Percentiles rank a stretch among this genome's conserved stretches.
Evolutionary conservation across 192 early-diverging fungal genomes (phyloP).

Genomic region (Rhizophagus prolifer): DNA sequence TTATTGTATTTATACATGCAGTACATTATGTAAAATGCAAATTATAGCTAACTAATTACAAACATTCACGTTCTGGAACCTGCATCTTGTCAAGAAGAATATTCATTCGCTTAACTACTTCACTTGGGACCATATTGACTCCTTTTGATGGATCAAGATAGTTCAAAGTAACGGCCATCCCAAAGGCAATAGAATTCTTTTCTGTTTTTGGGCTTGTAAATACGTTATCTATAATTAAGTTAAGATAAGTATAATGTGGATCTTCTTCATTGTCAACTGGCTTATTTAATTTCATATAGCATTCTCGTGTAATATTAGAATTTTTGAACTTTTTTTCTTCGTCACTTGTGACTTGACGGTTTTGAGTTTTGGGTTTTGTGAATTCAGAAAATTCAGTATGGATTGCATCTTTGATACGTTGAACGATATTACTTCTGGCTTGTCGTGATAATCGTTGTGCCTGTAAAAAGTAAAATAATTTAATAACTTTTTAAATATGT

Average conservation of each 20-base stretch:
- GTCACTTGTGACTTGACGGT: neutral
- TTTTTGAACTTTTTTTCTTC: neutral
- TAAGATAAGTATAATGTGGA: conserved; percentile 2
- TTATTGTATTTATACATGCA: too few species aligned
- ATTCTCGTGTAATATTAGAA: neutral
- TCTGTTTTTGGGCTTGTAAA: neutral
- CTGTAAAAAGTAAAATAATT: neutral
- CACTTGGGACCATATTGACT: too few species aligned
- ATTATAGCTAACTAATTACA: too few species aligned
- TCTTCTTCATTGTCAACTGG: neutral
- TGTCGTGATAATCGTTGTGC: neutral
- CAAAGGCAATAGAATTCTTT: neutral
- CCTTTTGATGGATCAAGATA: too few species aligned
- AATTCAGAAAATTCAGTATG: neutral
- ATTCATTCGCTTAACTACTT: too few species aligned
- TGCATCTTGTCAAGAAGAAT: too few species aligned
- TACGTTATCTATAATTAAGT: neutral
- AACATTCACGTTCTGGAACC: too few species aligned
- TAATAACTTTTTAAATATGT: neutral
- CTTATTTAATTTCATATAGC: neutral
- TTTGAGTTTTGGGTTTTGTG: neutral
- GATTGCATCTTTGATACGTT: neutral
- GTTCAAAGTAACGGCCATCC: neutral
- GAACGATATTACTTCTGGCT: neutral
- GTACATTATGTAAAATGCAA: too few species aligned